Base-by-base conservation (phyloP, 169 alveolate genomes). In the Babesia ovata region DNA sequence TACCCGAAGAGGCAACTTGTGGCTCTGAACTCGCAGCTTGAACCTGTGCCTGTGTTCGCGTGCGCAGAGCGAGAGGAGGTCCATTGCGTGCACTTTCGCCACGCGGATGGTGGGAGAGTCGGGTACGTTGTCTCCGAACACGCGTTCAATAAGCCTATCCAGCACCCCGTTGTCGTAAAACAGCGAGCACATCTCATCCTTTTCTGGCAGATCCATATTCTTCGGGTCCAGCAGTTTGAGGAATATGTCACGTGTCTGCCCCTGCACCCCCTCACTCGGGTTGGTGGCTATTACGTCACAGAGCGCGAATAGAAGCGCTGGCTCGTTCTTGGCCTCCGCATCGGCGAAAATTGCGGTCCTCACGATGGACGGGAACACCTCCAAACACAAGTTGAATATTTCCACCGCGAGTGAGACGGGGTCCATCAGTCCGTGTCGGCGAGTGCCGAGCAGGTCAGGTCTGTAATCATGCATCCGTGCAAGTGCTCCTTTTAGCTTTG, bases 141-240 rank as follows among this genome's bases (percentile, higher is more conserved):
- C 33, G 44, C 46, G 60, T n/a, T 86, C 86, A 12, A 86, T 36
- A 36, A 88, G 62, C 36, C 58, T 60, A 71, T 88, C 93, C 59
- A 88, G 63, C 26, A 88, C 91, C 4, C 93, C 93, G 63, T 82
- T 86, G 49, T 88, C 93, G 65, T 88, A 88, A 65, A 88, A 88
- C 45, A 88, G 45, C 48, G 89, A 75, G n/a, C 91, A 83, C 22
- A 89, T 82, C 50, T 88, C 93, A 53, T 88, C 93, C 74, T 86
- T 86, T 56, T 88, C 93, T 24, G 93, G 93, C 63, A 86, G 75
- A 42, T 88, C 93, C 93, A 88, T 88, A 33, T 78, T 86, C 48
- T 86, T 86, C 10, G 93, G 93, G 75, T 88, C 93, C 70, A 88
- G 61, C 48, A 88, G 82, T 33, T 91, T 2, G 29, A 70, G 33